These are phyloP conservation scores for Diplogelasinospora grovesii DNA, from an alignment of 495 filamentous ascomycete genomes.

Conservation along the genomic window DNA sequence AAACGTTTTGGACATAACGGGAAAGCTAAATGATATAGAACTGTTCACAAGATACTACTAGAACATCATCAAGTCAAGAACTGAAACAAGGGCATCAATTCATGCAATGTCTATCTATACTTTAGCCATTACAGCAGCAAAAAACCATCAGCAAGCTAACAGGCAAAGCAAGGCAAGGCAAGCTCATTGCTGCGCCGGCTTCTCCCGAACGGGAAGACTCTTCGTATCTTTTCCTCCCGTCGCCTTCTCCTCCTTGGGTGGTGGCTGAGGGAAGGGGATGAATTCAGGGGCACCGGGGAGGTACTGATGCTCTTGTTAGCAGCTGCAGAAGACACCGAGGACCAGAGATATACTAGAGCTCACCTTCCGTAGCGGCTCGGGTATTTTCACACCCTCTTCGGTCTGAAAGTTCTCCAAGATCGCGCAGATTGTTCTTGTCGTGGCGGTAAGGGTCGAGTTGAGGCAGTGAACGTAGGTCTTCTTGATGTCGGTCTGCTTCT, in stretches of 20 bases:
- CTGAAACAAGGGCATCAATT: no score
- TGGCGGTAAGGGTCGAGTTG: constrained; percentile 88
- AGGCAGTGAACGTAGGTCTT: constrained; percentile 94
- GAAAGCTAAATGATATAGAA: no score
- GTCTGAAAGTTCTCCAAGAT: constrained; percentile 95
- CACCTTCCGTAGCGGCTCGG: constrained; percentile 67
- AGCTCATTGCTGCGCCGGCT: no score
- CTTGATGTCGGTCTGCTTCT: constrained; percentile 42
- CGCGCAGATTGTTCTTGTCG: constrained; percentile 89
- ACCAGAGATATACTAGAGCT: background rate
- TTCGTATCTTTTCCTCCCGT: constrained; percentile 28
- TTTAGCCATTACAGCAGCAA: no score
- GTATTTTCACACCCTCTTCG: constrained; percentile 80
- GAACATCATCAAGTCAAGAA: no score
- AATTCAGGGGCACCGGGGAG: constrained; percentile 85
- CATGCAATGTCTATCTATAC: no score
- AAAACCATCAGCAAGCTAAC: no score
- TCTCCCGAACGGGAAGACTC: constrained; percentile 24
- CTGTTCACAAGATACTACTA: no score
- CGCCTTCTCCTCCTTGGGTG: constrained; percentile 9
- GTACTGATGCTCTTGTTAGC: constrained; percentile 47
- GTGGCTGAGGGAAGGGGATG: constrained; percentile 67
- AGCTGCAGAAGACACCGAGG: background rate
- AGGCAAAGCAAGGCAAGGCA: no score
- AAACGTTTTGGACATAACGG: no score